Conservation (phyloP, 208 protist species). For the Naegleria lovaniensis region DNA sequence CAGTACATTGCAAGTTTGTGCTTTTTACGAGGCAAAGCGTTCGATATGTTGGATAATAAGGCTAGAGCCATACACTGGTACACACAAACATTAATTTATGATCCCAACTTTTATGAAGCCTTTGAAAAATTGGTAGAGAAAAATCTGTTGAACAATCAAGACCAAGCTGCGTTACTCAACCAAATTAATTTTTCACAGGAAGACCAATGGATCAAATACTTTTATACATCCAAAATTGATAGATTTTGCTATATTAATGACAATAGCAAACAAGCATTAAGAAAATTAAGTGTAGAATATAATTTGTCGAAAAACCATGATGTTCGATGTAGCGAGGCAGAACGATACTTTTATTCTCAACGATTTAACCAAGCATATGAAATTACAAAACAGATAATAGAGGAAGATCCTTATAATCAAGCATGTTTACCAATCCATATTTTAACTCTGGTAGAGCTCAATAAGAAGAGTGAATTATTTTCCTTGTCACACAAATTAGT, state of each 20-base stretch:
- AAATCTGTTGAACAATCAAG: background rate
- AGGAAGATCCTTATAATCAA: constrained; percentile 35
- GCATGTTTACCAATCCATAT: constrained; percentile 27
- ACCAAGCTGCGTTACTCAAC: background rate
- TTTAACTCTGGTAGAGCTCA: constrained; percentile 17
- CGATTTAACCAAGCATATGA: background rate
- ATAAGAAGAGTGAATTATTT: constrained; percentile 55
- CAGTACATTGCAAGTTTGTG: background rate
- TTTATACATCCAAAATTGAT: background rate
- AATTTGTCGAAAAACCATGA: background rate
- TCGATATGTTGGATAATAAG: background rate
- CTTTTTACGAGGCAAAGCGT: background rate
- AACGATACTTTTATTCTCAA: background rate
- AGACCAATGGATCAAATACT: background rate
- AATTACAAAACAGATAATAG: constrained; percentile 6
- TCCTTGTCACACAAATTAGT: constrained; percentile 65
- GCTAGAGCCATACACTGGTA: background rate
- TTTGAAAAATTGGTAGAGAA: background rate
- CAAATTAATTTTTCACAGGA: no score
- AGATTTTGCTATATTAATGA: background rate
- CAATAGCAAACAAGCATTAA: background rate
- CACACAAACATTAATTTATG: background rate
- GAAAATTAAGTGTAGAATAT: background rate
- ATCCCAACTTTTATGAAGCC: background rate
- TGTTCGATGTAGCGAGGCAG: background rate